These are phyloP conservation scores for Diplogelasinospora grovesii DNA, from an alignment of 495 filamentous ascomycete genomes.

Conservation along the genomic window DNA sequence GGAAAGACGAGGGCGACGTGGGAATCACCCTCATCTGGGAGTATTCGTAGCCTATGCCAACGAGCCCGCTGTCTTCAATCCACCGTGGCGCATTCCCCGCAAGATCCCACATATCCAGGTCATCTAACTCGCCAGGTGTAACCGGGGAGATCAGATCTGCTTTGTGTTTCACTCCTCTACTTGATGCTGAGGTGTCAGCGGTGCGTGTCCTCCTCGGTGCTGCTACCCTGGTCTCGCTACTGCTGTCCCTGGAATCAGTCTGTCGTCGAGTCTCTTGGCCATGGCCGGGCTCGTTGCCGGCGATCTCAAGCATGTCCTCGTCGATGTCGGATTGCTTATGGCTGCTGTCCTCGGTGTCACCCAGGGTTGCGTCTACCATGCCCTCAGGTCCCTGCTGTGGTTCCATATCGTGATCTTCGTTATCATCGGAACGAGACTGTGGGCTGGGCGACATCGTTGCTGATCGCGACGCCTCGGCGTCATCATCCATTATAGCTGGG, in stretches of 20 bases:
- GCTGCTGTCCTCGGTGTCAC: constrained; percentile 16
- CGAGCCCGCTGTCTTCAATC: constrained; percentile 26
- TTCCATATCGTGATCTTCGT: constrained; percentile 19
- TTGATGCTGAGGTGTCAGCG: background rate
- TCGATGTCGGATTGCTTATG: constrained; percentile 34
- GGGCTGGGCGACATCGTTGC: constrained; percentile 32
- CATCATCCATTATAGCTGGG: constrained; percentile 20
- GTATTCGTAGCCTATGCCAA: constrained; percentile 54
- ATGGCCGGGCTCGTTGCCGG: constrained; percentile 7
- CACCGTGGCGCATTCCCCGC: constrained; percentile 15
- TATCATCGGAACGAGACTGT: constrained; percentile 21
- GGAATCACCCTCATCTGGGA: constrained; percentile 59
- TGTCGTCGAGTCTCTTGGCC: background rate
- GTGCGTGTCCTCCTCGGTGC: constrained; percentile 1
- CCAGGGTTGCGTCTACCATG: background rate
- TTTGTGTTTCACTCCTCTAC: constrained; percentile 3
- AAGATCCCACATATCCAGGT: constrained; percentile 15
- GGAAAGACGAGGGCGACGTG: constrained; percentile 66
- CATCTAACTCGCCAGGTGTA: constrained; percentile 10
- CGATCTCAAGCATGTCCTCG: constrained; percentile 19
- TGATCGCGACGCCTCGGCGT: constrained; percentile 23
- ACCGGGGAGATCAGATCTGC: constrained; percentile 2
- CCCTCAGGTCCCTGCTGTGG: constrained; percentile 12
- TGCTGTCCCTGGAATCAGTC: background rate
- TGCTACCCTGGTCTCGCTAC: constrained; percentile 16